phyloP scores from a whole-genome alignment of 805 yeast species.

The Tetrapisispora arboricola region DNA sequence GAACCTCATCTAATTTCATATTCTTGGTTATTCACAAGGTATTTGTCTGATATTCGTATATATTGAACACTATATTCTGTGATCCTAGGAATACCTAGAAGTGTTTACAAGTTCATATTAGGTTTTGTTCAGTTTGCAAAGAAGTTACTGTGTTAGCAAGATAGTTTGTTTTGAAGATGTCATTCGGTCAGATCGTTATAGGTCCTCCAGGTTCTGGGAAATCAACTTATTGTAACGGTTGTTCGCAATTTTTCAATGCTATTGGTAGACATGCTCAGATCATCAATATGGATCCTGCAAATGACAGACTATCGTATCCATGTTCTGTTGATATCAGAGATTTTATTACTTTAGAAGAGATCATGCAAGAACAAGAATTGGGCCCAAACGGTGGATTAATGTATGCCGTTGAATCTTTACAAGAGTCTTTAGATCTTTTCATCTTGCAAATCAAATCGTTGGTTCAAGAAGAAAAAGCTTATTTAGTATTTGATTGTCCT shows the following conservation, averaged over 20 bases:
- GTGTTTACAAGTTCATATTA: no score
- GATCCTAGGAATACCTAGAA: no score
- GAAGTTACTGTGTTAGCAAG: no score
- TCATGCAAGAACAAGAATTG: conserved; percentile 58
- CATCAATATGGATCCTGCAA: conserved; percentile 88
- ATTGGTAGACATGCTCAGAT: conserved; percentile 85
- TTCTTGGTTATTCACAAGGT: no score
- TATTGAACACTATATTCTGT: no score
- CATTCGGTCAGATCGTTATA: conserved; percentile 83
- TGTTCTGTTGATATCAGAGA: conserved; percentile 73
- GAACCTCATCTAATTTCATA: no score
- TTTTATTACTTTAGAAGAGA: conserved; percentile 62
- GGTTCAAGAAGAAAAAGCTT: conserved; percentile 46
- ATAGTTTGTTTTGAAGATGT: no score
- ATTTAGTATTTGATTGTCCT: conserved; percentile 79
- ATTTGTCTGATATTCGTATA: no score
- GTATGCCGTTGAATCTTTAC: conserved; percentile 66
- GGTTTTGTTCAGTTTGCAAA: no score
- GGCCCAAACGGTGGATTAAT: conserved; percentile 90
- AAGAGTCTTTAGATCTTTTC: conserved; percentile 50
- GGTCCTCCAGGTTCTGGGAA: conserved; percentile 99
- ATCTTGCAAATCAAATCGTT: conserved; percentile 46
- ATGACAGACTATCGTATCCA: conserved; percentile 59
- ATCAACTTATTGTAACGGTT: conserved; percentile 88
- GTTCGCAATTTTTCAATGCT: conserved; percentile 85